A percentile compares a stretch with the other conserved stretches of the same genome.
Conservation (phyloP, 495 filamentous ascomycete species). For the Trichoderma parareesei region DNA sequence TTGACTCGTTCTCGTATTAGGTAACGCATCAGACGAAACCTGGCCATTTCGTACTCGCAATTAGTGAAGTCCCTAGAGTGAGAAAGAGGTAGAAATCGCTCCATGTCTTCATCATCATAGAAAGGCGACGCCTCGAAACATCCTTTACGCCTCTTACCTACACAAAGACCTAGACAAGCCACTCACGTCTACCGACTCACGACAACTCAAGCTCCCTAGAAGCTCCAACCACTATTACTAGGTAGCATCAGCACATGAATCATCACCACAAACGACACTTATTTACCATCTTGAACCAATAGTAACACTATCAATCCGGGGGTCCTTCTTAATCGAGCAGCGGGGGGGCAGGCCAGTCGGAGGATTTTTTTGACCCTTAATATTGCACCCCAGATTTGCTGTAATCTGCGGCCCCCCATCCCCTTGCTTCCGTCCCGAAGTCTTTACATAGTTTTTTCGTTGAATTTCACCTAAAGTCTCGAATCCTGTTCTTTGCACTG, state of each 20-base stretch:
- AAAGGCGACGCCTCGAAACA: too few species aligned
- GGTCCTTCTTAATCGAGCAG: background rate
- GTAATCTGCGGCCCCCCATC: background rate
- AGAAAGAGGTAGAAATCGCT: too few species aligned
- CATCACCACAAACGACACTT: too few species aligned
- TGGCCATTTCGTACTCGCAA: background rate
- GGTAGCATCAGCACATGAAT: too few species aligned
- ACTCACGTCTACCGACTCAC: too few species aligned
- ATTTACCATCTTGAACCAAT: too few species aligned
- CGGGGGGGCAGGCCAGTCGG: background rate
- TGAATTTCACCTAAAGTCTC: background rate
- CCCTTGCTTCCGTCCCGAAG: background rate
- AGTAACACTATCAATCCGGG: background rate
- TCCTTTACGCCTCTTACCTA: too few species aligned
- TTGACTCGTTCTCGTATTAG: background rate
- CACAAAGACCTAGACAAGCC: too few species aligned
- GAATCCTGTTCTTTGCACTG: background rate
- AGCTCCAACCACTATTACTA: too few species aligned
- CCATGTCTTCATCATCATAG: too few species aligned
- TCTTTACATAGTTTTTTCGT: background rate
- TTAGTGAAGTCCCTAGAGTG: background rate
- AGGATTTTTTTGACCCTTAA: conserved; percentile 7
- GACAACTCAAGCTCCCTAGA: too few species aligned
- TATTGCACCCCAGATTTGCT: conserved; percentile 8
- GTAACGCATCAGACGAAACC: background rate